Percentiles rank a stretch among this genome's conserved stretches.
These are phyloP conservation scores for Solanum sejunctum DNA, from an alignment of 257 asterid species.

Conservation along the genomic window DNA sequence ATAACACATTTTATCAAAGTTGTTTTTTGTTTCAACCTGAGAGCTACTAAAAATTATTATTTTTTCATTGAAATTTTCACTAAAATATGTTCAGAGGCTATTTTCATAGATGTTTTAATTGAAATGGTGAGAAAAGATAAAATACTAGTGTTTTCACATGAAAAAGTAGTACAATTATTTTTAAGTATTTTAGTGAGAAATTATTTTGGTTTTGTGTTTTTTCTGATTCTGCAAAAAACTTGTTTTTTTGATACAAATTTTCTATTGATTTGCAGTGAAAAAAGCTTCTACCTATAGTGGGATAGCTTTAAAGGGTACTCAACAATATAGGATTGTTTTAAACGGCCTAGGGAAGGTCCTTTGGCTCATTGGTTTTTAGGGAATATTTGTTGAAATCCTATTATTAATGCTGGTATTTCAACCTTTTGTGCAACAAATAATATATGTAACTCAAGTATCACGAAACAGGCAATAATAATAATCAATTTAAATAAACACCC, in stretches of 20 bases:
- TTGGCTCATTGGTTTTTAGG: too few species aligned
- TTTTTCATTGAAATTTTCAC: background rate
- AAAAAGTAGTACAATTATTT: background rate
- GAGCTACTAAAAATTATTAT: background rate
- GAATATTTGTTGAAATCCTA: background rate
- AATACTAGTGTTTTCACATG: fast-evolving
- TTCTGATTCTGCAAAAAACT: fast-evolving
- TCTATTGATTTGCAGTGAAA: background rate
- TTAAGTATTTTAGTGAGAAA: background rate
- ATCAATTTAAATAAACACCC: background rate
- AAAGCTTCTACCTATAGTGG: background rate
- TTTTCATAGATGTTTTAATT: background rate
- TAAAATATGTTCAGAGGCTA: background rate
- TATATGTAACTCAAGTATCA: background rate
- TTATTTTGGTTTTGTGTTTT: too few species aligned
- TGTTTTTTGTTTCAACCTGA: background rate
- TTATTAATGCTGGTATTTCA: background rate
- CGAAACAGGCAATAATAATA: background rate
- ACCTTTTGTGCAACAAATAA: background rate
- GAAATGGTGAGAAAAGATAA: background rate
- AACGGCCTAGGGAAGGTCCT: background rate
- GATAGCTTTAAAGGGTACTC: background rate
- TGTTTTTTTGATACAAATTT: background rate
- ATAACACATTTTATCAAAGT: background rate
- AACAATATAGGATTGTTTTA: background rate